Evolutionary conservation across 1,139 yeast species (phyloP).

Genomic region (Taiozyma onychis): DNA sequence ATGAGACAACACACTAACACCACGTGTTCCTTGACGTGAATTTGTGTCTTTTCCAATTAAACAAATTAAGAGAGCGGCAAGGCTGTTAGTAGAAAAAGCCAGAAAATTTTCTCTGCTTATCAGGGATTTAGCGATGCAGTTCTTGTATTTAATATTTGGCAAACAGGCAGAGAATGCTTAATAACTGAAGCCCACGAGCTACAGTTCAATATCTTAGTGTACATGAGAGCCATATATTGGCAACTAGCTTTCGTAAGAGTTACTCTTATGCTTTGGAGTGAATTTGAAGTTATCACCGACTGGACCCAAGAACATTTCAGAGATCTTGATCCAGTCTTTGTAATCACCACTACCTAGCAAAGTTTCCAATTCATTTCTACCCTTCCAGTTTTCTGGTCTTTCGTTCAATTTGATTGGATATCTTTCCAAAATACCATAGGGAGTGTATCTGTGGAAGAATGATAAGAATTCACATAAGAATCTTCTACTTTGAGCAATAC

Average conservation of each 20-base stretch:
- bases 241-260: constrained; percentile 45
- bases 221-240: neutral
- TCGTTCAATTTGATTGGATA: constrained; percentile 87
- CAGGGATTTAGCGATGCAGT: no score
- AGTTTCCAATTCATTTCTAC: constrained; percentile 92
- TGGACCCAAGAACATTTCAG: constrained; percentile 95
- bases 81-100: no score
- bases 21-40: no score
- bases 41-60: no score
- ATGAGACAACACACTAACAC: no score
- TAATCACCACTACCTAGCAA: constrained; percentile 79
- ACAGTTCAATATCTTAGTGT: neutral
- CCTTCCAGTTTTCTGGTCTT: constrained; percentile 90
- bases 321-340: constrained; percentile 91
- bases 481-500: constrained; percentile 81
- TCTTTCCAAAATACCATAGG: constrained; percentile 86
- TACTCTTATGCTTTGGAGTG: constrained; percentile 92
- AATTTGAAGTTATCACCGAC: constrained; percentile 71
- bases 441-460: constrained; percentile 90
- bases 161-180: no score
- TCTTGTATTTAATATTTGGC: no score
- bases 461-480: constrained; percentile 92
- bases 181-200: neutral
- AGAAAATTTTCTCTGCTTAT: no score
- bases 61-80: no score